Conservation (phyloP, 1,139 yeast species). For the Scheffersomyces quercinus region DNA sequence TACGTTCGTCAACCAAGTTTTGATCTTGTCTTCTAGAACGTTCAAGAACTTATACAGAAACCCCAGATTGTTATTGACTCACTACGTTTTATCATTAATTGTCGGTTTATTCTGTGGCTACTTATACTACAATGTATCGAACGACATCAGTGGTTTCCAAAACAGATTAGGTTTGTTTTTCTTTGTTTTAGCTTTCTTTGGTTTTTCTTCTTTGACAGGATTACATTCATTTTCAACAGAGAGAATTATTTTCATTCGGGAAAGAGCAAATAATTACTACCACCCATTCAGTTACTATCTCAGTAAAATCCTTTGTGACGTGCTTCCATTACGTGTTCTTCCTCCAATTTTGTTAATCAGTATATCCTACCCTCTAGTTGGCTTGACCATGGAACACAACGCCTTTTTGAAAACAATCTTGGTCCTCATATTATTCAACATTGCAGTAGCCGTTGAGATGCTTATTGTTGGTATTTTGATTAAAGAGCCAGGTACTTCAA, state of each 20-base stretch:
- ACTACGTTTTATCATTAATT: constrained; percentile 72
- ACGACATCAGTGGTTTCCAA: constrained; percentile 95
- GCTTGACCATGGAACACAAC: constrained; percentile 73
- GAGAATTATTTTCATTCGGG: constrained; percentile 84
- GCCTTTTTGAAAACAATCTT: constrained; percentile 74
- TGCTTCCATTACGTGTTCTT: constrained; percentile 81
- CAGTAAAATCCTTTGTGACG: constrained; percentile 85
- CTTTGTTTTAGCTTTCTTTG: constrained; percentile 85
- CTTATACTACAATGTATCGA: constrained; percentile 75
- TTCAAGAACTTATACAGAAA: constrained; percentile 91
- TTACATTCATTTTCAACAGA: constrained; percentile 86
- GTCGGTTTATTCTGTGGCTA: constrained; percentile 86
- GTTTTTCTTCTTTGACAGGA: constrained; percentile 90
- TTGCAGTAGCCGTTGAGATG: constrained; percentile 83
- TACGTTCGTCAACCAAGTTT: constrained; percentile 58
- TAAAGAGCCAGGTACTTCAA: constrained; percentile 91
- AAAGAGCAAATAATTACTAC: constrained; percentile 92
- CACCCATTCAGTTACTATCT: constrained; percentile 81
- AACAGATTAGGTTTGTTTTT: constrained; percentile 91
- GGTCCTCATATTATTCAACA: constrained; percentile 76
- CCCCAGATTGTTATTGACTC: constrained; percentile 80
- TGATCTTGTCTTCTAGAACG: constrained; percentile 77
- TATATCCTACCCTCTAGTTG: constrained; percentile 89
- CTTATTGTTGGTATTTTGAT: constrained; percentile 83
- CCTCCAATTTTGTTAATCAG: constrained; percentile 87